phyloP scores from a whole-genome alignment of 495 filamentous ascomycete genomes.

The Neurospora discreta region DNA sequence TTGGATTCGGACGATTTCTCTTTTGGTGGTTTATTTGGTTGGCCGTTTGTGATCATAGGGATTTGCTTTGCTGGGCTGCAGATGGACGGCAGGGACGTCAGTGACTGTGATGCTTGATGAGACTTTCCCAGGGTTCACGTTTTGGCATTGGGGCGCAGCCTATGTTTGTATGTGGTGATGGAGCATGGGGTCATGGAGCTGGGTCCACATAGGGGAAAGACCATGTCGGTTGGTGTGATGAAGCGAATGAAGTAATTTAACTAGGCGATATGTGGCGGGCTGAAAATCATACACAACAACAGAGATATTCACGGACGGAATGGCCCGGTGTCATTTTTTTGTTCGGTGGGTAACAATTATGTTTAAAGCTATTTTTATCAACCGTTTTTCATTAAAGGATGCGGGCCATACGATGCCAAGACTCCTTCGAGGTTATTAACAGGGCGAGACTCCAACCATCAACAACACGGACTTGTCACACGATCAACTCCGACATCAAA shows the following conservation, averaged over 20 bases:
- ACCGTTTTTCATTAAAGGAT: neutral
- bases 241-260: neutral
- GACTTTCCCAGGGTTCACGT: neutral
- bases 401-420: neutral
- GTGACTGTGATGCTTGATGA: neutral
- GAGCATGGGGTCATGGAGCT: neutral
- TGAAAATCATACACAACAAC: neutral
- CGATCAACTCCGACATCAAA: neutral
- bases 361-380: neutral
- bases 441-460: neutral
- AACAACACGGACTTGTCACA: neutral
- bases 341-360: neutral
- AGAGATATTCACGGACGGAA: neutral
- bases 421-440: neutral
- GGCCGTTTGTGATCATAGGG: neutral
- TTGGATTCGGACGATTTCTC: neutral
- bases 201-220: neutral
- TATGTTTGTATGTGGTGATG: neutral
- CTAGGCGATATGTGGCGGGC: neutral
- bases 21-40: neutral
- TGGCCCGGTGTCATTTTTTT: neutral
- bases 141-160: neutral
- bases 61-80: neutral
- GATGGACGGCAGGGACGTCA: neutral
- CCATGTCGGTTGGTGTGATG: neutral